Percentiles rank a stretch among this genome's conserved stretches.
These are phyloP conservation scores for Thraustotheca clavata DNA, from an alignment of 352 stramenopile species.

Conservation along the genomic window DNA sequence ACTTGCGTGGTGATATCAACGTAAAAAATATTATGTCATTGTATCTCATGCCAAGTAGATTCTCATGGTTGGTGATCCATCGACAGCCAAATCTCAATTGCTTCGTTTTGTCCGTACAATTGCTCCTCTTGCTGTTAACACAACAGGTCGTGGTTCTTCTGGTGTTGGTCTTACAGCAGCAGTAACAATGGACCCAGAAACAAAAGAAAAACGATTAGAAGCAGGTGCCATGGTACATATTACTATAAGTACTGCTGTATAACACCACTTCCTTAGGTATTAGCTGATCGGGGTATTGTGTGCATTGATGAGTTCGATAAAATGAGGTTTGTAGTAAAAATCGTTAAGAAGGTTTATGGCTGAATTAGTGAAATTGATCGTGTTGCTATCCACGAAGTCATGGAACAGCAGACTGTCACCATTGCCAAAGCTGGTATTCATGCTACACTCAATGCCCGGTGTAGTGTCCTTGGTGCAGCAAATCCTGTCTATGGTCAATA, in stretches of 20 bases:
- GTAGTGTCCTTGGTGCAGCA: conserved; percentile 96
- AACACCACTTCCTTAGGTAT: conserved; percentile 36
- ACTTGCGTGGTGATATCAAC: conserved; percentile 99
- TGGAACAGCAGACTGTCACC: conserved; percentile 99
- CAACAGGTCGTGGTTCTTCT: conserved; percentile 69
- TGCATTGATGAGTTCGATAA: conserved; percentile 99
- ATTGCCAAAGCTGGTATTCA: conserved; percentile 99
- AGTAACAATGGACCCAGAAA: conserved; percentile 95
- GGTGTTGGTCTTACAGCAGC: conserved; percentile 96
- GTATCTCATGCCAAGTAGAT: conserved; percentile 32
- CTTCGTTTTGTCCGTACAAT: conserved; percentile 96
- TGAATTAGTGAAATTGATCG: conserved; percentile 87
- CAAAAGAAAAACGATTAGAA: conserved; percentile 90
- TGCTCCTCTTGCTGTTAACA: conserved; percentile 88
- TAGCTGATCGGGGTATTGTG: conserved; percentile 97
- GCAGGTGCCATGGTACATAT: conserved; percentile 98
- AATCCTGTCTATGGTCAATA: conserved; percentile 99
- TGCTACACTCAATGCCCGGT: conserved; percentile 97
- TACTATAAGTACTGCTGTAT: no score
- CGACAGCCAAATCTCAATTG: conserved; percentile 98
- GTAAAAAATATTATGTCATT: conserved; percentile 27
- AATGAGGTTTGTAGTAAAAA: conserved; percentile 83
- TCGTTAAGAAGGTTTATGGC: not conserved
- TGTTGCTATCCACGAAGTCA: conserved; percentile 99
- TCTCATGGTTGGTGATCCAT: conserved; percentile 97